phyloP scores from a whole-genome alignment of 805 yeast genomes.

The Wickerhamiella shivajii region DNA sequence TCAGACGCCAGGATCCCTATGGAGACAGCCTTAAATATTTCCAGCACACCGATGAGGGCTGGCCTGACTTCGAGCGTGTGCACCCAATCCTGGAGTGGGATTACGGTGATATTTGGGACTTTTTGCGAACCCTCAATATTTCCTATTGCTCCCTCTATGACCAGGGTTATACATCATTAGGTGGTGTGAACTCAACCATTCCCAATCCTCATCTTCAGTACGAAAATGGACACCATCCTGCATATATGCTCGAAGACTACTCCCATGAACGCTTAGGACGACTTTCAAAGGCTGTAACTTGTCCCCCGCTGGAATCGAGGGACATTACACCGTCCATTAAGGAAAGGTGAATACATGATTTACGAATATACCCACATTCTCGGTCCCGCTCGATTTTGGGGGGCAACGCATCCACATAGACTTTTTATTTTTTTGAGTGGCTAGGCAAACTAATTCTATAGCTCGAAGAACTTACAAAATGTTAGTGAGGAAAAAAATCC shows the following conservation, averaged over 20 bases:
- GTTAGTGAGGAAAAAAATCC: no score
- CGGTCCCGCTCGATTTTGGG: no score
- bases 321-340: no score
- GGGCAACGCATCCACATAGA: no score
- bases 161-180: conserved; percentile 76
- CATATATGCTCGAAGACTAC: conserved; percentile 32
- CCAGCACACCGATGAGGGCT: conserved; percentile 71
- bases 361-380: no score
- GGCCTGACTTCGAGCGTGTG: conserved; percentile 77
- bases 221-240: conserved; percentile 37
- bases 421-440: no score
- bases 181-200: conserved; percentile 57
- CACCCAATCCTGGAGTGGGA: conserved; percentile 88
- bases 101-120: conserved; percentile 69
- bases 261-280: conserved; percentile 42
- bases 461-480: no score
- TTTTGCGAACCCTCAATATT: conserved; percentile 42
- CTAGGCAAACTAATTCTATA: no score
- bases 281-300: no score
- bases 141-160: conserved; percentile 69
- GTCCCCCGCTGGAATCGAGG: no score
- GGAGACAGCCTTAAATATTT: conserved; percentile 44
- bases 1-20: conserved; percentile 76
- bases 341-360: no score
- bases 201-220: conserved; percentile 48